Evolutionary conservation across 345 rosid species (phyloP).

Genomic region (Linum trigynum): DNA sequence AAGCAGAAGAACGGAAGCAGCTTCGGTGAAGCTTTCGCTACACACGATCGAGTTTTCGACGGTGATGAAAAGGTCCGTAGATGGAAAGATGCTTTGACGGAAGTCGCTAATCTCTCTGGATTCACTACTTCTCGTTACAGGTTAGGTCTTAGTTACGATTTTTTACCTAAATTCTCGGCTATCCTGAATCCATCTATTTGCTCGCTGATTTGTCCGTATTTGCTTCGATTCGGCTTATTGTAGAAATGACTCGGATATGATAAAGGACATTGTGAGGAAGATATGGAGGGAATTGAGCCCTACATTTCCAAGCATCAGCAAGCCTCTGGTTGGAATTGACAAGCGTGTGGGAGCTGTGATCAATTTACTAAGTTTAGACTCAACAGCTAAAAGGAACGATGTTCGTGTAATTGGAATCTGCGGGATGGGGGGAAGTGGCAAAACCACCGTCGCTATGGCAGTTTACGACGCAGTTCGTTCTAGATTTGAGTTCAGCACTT

Average conservation of each 20-base stretch:
- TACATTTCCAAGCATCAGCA: not conserved
- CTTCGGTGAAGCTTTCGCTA: not conserved
- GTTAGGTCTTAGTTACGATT: too few relatives aligned
- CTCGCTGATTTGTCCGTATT: too few relatives aligned
- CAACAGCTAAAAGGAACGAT: not conserved
- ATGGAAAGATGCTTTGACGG: not conserved
- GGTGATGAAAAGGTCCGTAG: too few relatives aligned
- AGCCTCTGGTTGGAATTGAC: not conserved
- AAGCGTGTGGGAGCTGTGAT: not conserved
- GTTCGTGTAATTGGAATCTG: not conserved
- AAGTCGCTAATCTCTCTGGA: not conserved
- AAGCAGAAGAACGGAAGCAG: not conserved
- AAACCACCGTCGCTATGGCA: not conserved
- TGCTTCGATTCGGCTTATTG: too few relatives aligned
- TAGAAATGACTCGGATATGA: not conserved
- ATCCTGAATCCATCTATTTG: too few relatives aligned
- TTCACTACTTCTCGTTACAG: not conserved
- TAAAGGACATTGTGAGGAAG: not conserved
- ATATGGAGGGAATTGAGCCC: not conserved
- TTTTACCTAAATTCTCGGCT: too few relatives aligned
- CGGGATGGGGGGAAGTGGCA: not conserved
- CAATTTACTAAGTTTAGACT: not conserved
- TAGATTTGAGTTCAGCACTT: not conserved
- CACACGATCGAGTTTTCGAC: not conserved
- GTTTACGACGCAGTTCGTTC: not conserved